These are phyloP conservation scores for Anisodus tanguticus DNA, from an alignment of 257 asterid species.

Conservation along the genomic window DNA sequence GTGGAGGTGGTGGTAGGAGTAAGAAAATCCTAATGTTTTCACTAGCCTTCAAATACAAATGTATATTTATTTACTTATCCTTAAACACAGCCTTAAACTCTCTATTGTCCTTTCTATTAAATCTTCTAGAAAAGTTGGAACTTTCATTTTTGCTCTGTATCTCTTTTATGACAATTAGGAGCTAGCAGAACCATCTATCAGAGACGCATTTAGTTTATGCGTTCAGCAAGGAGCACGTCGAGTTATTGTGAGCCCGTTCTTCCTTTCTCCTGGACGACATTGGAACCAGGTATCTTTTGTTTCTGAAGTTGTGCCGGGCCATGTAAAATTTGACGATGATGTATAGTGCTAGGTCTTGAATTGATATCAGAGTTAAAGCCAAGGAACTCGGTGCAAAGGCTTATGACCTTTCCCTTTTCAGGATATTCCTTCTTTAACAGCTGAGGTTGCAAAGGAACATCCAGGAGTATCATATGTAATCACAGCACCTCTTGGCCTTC, in stretches of 20 bases:
- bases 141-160: background rate
- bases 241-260: conserved; percentile 90
- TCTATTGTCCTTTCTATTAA: background rate
- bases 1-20: background rate
- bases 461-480: conserved; percentile 78
- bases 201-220: conserved; percentile 78
- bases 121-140: background rate
- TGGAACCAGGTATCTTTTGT: conserved; percentile 72
- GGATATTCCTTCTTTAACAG: conserved; percentile 90
- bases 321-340: background rate
- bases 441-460: conserved; percentile 91
- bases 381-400: background rate
- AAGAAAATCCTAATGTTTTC: background rate
- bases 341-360: background rate
- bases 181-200: conserved; percentile 91
- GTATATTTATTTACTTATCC: background rate
- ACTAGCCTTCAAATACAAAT: background rate
- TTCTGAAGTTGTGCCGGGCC: background rate
- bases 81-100: background rate
- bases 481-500: conserved; percentile 89
- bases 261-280: conserved; percentile 95
- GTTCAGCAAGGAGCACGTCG: conserved; percentile 85
- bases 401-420: conserved; percentile 39
- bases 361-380: conserved; percentile 4
- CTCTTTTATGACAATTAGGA: conserved; percentile 54